Percentiles rank a stretch among this genome's conserved stretches.
phyloP scores from a whole-genome alignment of 192 early-diverging fungal genomes.

The Coemansia sp. region DNA sequence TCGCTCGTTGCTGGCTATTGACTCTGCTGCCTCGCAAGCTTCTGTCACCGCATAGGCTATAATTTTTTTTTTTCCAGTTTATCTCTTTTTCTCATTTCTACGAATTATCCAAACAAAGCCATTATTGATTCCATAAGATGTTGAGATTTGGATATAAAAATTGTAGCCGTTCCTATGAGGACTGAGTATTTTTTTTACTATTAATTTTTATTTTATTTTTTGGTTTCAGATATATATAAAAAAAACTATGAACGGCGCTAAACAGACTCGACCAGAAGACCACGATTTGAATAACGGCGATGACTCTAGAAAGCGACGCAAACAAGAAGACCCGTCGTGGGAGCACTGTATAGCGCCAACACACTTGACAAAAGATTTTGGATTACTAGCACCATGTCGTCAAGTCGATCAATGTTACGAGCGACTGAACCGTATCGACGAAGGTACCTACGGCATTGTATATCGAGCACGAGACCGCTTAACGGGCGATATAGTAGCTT shows the following conservation, averaged over 20 bases:
- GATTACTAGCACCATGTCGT: constrained; percentile 32
- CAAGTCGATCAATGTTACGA: constrained; percentile 70
- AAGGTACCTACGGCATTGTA: constrained; percentile 96
- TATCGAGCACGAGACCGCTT: constrained; percentile 84
- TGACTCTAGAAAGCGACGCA: constrained; percentile 9
- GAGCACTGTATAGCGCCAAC: constrained; percentile 18
- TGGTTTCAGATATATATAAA: background rate
- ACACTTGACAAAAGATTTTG: constrained; percentile 16
- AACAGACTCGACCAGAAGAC: background rate
- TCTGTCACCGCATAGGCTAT: background rate
- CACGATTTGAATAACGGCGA: background rate
- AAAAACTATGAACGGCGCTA: background rate
- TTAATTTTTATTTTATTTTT: background rate
- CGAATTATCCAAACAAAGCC: background rate
- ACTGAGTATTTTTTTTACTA: background rate
- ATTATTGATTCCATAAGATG: background rate
- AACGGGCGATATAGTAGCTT: constrained; percentile 80
- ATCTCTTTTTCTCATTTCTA: background rate
- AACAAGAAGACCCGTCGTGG: constrained; percentile 9
- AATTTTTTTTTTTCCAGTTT: constrained; percentile 11
- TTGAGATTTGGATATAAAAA: background rate
- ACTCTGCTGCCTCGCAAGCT: constrained; percentile 2
- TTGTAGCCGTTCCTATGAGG: too few species aligned
- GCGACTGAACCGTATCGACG: constrained; percentile 94
- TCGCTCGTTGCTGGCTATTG: constrained; percentile 62